phyloP scores from a whole-genome alignment of 345 rosid species.

The sweet orange (Citrus sinensis) region DNA sequence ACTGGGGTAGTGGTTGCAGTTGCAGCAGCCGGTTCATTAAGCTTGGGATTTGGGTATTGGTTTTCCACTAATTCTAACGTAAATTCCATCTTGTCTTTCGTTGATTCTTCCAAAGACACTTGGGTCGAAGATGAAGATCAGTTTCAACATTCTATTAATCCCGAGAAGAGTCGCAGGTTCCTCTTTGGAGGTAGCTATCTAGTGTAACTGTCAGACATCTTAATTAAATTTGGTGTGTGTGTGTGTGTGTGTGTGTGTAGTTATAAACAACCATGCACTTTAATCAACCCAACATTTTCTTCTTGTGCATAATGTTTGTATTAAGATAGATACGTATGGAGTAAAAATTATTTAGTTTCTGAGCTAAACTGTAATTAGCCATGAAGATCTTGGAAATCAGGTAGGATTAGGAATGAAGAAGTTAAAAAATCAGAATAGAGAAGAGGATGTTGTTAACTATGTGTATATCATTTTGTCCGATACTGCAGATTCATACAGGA shows the following conservation, averaged over 20 bases:
- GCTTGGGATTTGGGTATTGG: conserved; percentile 34
- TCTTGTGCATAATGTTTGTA: no score
- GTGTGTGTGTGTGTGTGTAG: no score
- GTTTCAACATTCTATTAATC: conserved; percentile 7
- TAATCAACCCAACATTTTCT: not conserved
- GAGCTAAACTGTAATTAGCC: no score
- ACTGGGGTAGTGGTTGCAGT: conserved; percentile 28
- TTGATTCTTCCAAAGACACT: conserved; percentile 19
- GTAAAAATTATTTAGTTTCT: no score
- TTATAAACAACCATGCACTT: not conserved
- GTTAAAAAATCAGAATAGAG: no score
- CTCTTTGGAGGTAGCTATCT: conserved; percentile 39
- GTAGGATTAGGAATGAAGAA: no score
- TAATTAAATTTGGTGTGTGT: no score
- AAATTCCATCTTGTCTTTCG: conserved; percentile 23
- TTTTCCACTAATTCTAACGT: not conserved
- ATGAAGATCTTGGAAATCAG: no score
- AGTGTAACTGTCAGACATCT: not conserved
- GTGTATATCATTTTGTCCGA: not conserved
- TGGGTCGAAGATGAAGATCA: conserved; percentile 8
- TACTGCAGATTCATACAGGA: conserved; percentile 51
- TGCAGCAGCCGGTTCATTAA: conserved; percentile 23
- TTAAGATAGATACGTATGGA: no score
- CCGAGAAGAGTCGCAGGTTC: conserved; percentile 27
- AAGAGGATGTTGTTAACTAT: not conserved